Evolutionary conservation across 768 basidiomycete genomes (phyloP).

Genomic region (Suillus fuscotomentosus): DNA sequence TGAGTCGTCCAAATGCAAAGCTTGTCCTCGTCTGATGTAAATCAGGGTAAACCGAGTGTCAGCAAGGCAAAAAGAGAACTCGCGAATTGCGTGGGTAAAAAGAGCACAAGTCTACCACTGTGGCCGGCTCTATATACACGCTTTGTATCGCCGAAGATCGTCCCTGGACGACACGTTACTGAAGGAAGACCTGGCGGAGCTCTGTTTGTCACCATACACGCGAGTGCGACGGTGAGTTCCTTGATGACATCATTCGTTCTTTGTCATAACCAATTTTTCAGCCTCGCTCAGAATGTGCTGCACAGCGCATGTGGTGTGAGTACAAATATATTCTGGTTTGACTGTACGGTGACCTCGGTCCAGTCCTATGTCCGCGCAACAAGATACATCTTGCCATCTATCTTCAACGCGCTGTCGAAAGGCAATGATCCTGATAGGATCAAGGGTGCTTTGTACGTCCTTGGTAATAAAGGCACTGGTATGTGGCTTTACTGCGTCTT

Average conservation of each 20-base stretch:
- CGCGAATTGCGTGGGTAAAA: constrained; percentile 71
- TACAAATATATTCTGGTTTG: constrained; percentile 5
- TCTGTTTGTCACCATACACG: constrained; percentile 80
- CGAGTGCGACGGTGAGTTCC: constrained; percentile 63
- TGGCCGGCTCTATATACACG: constrained; percentile 73
- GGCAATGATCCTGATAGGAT: constrained; percentile 89
- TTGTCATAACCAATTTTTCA: constrained; percentile 24
- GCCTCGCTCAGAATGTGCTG: constrained; percentile 68
- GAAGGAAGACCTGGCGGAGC: constrained; percentile 58
- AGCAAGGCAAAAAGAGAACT: constrained; percentile 71
- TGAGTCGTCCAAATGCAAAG: constrained; percentile 10
- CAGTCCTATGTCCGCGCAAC: constrained; percentile 76
- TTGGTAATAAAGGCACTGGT: constrained; percentile 74
- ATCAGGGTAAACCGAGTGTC: constrained; percentile 63
- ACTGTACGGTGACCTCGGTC: constrained; percentile 11
- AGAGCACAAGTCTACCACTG: constrained; percentile 79
- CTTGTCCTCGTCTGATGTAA: constrained; percentile 2
- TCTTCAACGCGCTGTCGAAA: constrained; percentile 62
- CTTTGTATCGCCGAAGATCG: constrained; percentile 71
- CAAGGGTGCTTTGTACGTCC: constrained; percentile 88
- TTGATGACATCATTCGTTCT: not conserved
- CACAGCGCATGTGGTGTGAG: constrained; percentile 64
- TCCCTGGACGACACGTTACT: constrained; percentile 72
- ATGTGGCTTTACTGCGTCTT: constrained; percentile 17
- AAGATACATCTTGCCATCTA: constrained; percentile 55